Conservation (phyloP, 192 early-diverging fungal genomes). For the Tieghemiomyces parasiticus region DNA sequence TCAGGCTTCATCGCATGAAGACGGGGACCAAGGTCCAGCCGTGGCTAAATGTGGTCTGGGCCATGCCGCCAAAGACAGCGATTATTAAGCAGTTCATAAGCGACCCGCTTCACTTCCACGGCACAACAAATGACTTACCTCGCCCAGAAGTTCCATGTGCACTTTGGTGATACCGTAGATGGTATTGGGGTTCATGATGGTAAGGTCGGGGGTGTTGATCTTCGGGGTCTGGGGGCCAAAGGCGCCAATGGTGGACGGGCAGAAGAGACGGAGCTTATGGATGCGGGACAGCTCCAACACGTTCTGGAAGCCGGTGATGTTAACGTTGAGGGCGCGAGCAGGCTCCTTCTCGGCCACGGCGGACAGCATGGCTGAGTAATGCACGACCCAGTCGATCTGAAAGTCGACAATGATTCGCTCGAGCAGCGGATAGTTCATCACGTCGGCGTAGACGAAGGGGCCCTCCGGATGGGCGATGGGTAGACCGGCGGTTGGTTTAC, state of each 20-base stretch:
- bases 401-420: conserved; percentile 46
- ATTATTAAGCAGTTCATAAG: too few relatives aligned
- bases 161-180: conserved; percentile 55
- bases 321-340: conserved; percentile 37
- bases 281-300: conserved; percentile 40
- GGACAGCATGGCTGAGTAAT: conserved; percentile 45
- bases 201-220: conserved; percentile 40
- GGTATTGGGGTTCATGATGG: conserved; percentile 51
- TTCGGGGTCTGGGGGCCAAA: conserved; percentile 51
- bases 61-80: too few relatives aligned
- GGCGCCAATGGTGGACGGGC: conserved; percentile 51
- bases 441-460: conserved; percentile 50
- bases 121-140: conserved; percentile 20
- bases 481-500: conserved; percentile 33
- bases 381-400: conserved; percentile 50
- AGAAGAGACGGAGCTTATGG: conserved; percentile 39
- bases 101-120: too few relatives aligned
- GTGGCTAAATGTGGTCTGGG: too few relatives aligned
- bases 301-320: conserved; percentile 52
- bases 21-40: too few relatives aligned
- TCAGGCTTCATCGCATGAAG: too few relatives aligned
- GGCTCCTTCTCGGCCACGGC: conserved; percentile 51
- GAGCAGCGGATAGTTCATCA: conserved; percentile 43
- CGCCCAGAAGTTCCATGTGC: conserved; percentile 48
- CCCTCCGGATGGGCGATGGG: conserved; percentile 23